Base-by-base conservation (phyloP, 78 protist genomes). In the Fonticula alba region DNA sequence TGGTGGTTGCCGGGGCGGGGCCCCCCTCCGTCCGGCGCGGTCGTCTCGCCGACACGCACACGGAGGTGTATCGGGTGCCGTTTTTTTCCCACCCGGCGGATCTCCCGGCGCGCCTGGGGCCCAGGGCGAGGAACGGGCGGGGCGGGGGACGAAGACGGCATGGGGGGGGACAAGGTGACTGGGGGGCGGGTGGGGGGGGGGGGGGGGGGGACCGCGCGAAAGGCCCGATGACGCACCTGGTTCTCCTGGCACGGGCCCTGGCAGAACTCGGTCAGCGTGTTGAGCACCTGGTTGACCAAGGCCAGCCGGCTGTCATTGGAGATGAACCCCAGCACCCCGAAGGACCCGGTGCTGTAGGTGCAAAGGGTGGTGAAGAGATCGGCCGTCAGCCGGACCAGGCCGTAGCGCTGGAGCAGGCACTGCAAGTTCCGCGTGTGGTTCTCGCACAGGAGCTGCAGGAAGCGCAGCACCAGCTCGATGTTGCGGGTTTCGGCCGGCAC, bases 211-310 rank as follows among this genome's bases (percentile, higher is more conserved):
- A n/a, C n/a, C n/a, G n/a, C n/a, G n/a, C n/a, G n/a, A n/a, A n/a
- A n/a, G n/a, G n/a, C n/a, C 73, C 38, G 51, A 1, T 36, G 6
- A 9, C 41, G 20, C 58, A 47, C 58, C 55, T 78, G 83, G 53
- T 78, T 78, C 51, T 32, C 75, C 0, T 0, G 49, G 54, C 83
- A 78, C 29, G 83, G 83, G 15, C 83, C 83, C 54, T 78, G 83
- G 66, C 74, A 69, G 73, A 29, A 78, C 73, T 78, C 83, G 5
- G 83, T 78, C 57, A 78, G 64, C 31, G 76, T 62, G 53, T 27
- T 51, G 35, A 69, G 66, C 6, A 59, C 46, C 74, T 55, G 66
- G 27, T 46, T 69, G 56, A 68, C 32, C 29, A 68, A 31, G 14
- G 56, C 32, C 0, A 2, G 15, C 5, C 7, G 4, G 14, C 11